Evolutionary conservation across 2,329 filamentous ascomycete species (phyloP), one percentile per base, ranked within the genome.

Genomic region (Talaromyces marneffei): DNA sequence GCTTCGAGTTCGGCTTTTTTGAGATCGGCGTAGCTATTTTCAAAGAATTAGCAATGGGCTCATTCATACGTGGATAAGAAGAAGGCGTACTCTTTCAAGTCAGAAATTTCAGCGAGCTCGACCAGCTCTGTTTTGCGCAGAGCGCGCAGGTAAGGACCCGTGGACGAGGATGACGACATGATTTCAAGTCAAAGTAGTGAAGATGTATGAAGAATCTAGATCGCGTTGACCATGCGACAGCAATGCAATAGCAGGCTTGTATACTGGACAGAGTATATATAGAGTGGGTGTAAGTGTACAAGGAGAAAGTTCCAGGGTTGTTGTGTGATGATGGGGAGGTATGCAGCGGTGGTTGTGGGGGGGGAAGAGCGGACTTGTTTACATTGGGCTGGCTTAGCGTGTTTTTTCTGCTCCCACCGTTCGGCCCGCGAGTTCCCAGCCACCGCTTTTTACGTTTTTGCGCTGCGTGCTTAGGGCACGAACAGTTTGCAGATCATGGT

Each of bases 81-180:
- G 4, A 23, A 57, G 64, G 83, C 87, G 71, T 85, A 95, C 91
- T 89, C 84, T 72, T 85, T 82, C 59, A 93, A 79, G 62, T 88
- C 88, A 64, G 89, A 83, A 52, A 82, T 78, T 66, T 90, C 84
- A 63, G 91, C 90, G 64, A 95, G 81, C 65, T 90, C 87, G 68
- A 85, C 75, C 61, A 96, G 84, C 66, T 93, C 90, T 68, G 82
- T 82, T 82, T 96, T 96, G 80, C 89, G 88, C 83, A 94, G 89
- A 74, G 84, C 83, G 75, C 87, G 84, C 73, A 96, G 82, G 85
- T 89, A 96, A 68, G 86, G 85, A 72, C 88, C 85, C 67, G 77
- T 78, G 68, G 78, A n/a, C n/a, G n/a, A 78, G 64, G 86, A 85
- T 87, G 90, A 90, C 69, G 73, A 83, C 69, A 54, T 62, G 60